Conservation (phyloP, 192 early-diverging fungal species). For the Gigaspora rosea region DNA sequence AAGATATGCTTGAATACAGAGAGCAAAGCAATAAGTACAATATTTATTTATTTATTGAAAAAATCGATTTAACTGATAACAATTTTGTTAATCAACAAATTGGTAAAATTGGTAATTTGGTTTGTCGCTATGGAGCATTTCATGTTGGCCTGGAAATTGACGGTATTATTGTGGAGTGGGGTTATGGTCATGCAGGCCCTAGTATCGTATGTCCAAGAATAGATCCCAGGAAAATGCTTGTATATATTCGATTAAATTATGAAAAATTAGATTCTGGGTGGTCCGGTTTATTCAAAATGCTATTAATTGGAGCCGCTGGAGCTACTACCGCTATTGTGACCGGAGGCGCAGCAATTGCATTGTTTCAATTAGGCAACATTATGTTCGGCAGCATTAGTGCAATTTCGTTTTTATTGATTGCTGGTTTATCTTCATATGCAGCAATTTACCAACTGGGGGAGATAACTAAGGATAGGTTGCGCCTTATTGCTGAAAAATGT, state of each 20-base stretch:
- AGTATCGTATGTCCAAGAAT: background rate
- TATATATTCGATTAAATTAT: background rate
- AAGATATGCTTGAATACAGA: background rate
- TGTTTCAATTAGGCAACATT: background rate
- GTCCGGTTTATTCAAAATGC: background rate
- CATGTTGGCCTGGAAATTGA: constrained; percentile 9
- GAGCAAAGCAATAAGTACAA: background rate
- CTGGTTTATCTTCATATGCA: too few species aligned
- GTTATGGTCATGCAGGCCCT: background rate
- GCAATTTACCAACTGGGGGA: too few species aligned
- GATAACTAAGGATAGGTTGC: background rate
- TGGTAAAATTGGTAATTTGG: background rate
- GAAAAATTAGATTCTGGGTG: too few species aligned
- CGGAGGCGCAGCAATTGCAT: background rate
- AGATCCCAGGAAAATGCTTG: background rate
- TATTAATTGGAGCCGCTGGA: background rate
- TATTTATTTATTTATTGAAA: constrained; percentile 1
- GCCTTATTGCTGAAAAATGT: background rate
- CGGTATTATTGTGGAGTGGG: constrained; percentile 6
- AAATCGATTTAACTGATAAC: background rate
- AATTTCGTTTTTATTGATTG: background rate
- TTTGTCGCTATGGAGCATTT: background rate
- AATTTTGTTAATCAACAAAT: background rate
- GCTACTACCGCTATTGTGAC: background rate
- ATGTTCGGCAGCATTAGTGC: background rate